Percentiles rank a stretch among this genome's conserved stretches.
Evolutionary conservation across 306 rosid genomes (phyloP).

Genomic region (Crotalaria pallida): DNA sequence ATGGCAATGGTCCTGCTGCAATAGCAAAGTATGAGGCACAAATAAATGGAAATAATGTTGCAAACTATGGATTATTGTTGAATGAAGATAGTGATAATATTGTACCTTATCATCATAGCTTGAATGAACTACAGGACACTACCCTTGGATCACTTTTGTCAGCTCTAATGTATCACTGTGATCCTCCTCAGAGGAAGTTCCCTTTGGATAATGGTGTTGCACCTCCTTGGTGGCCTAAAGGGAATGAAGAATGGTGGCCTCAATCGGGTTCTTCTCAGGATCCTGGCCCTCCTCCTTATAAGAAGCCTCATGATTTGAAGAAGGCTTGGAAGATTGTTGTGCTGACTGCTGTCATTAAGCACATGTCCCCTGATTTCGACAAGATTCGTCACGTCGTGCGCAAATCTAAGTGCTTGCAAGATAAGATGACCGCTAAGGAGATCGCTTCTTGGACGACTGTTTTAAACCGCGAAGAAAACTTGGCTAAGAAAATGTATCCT

Average conservation of each 20-base stretch:
- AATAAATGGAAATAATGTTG: constrained; percentile 30
- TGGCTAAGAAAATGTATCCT: constrained; percentile 20
- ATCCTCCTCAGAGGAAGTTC: constrained; percentile 59
- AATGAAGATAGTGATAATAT: constrained; percentile 6
- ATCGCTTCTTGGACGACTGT: constrained; percentile 47
- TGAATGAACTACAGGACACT: constrained; percentile 56
- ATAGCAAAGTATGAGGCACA: constrained; percentile 39
- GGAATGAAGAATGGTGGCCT: constrained; percentile 62
- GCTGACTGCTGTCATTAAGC: constrained; percentile 55
- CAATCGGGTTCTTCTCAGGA: constrained; percentile 35
- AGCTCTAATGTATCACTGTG: constrained; percentile 50
- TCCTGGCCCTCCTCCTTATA: constrained; percentile 63
- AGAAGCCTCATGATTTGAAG: constrained; percentile 66
- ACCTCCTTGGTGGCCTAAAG: constrained; percentile 77
- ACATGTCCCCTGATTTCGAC: constrained; percentile 45
- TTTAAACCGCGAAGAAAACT: constrained; percentile 43
- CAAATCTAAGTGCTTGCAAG: constrained; percentile 52
- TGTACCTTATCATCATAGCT: constrained; percentile 26
- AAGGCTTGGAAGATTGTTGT: constrained; percentile 69
- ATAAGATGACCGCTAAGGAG: constrained; percentile 65
- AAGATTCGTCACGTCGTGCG: constrained; percentile 48
- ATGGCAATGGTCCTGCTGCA: constrained; percentile 59
- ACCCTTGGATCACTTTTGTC: constrained; percentile 61
- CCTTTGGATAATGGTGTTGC: constrained; percentile 56
- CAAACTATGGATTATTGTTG: neutral